Evolutionary conservation across 768 basidiomycete species (phyloP), one percentile per base, ranked within the genome.

Genomic region (Rhodocollybia butyracea): DNA sequence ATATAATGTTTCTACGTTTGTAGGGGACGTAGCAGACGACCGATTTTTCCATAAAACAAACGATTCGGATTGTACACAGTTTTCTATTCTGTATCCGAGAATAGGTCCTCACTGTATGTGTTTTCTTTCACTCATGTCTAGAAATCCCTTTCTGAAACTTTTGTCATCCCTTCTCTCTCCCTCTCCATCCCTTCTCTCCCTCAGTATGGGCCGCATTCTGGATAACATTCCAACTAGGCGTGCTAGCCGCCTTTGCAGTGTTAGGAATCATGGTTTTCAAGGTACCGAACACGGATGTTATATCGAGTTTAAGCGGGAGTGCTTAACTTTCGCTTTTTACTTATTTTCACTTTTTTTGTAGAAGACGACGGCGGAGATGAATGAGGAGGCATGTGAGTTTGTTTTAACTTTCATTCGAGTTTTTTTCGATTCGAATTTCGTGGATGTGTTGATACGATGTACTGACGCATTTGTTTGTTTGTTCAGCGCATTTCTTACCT

Each of bases 1-100:
- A 15, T 41, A 42, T 17, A 51, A 26, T 39, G 21, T 31, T 21
- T 30, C 32, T 38, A 50, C 43, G 60, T 21, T 60, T 29, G 42
- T 63, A 93, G 91, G 91, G 94, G 94, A 98, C 65, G 87, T 95
- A 42, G 84, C 91, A 41, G 95, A 98, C 67, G 94, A 98, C 66
- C 81, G 90, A 54, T 92, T 95, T 73, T 97, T 95, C 72, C 91
- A 94, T 65, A 96, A 96, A 75, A 80, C 86, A 26, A 96, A 96
- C 64, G 91, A 94, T 64, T 94, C 92, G 1, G 94, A 96, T 65
- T 90, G 91, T 56, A 91, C 93, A 2, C 94, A 98, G 63, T 96
- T 93, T 66, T 72, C 82, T 17, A 72, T 93, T 42, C 67, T 98
- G 50, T 93, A 78, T 69, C 89, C 89, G 17, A 68, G 73, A 5